These are phyloP conservation scores for Tuber brumale DNA, from an alignment of 495 filamentous ascomycete genomes.

Conservation along the genomic window DNA sequence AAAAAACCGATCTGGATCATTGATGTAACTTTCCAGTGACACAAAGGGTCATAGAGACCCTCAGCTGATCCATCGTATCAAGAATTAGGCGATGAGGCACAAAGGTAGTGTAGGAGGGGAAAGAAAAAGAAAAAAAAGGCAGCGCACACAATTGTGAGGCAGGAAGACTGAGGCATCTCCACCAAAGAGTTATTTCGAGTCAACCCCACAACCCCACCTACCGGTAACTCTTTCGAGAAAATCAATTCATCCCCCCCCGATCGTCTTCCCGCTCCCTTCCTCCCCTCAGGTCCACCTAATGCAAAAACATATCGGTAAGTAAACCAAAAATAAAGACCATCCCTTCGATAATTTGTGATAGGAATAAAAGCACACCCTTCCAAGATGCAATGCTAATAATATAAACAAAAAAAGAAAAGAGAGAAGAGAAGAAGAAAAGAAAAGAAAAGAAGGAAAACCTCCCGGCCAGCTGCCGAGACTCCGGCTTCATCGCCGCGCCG, in stretches of 20 bases:
- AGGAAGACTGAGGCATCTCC: background rate
- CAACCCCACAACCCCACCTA: background rate
- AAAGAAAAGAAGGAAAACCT: background rate
- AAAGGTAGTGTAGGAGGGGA: no score
- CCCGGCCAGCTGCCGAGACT: constrained; percentile 3
- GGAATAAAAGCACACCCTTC: background rate
- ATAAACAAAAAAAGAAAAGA: background rate
- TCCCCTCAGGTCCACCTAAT: background rate
- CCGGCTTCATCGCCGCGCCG: constrained; percentile 3
- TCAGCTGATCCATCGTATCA: background rate
- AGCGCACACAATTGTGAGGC: background rate
- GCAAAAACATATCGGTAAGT: background rate
- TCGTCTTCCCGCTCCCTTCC: background rate
- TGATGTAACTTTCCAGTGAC: background rate
- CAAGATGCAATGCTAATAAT: background rate
- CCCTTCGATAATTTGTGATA: background rate
- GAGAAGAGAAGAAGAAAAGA: background rate
- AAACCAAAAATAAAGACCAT: background rate
- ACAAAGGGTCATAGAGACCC: background rate
- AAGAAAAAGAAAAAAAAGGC: background rate
- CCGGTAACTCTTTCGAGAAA: background rate
- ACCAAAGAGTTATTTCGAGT: background rate
- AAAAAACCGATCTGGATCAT: background rate
- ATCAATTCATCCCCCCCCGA: background rate
- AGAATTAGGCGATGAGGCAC: constrained; percentile 1